phyloP scores from a whole-genome alignment of 257 asterid genomes.

The Solanum sejunctum region DNA sequence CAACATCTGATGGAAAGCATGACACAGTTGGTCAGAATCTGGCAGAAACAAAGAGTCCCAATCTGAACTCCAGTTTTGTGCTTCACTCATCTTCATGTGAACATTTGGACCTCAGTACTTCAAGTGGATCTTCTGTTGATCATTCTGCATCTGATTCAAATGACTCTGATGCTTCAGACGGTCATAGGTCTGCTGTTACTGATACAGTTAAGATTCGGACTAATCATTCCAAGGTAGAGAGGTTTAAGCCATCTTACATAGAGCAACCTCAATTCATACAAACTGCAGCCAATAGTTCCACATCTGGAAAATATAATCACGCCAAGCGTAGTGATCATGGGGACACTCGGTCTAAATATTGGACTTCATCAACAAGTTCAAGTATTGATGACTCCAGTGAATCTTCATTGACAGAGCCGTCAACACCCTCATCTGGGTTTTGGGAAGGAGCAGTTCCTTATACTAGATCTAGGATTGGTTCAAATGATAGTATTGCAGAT shows the following conservation, averaged over 20 bases:
- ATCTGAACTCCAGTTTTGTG: slow-evolving; percentile 1
- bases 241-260: slow-evolving; percentile 10
- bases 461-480: slow-evolving; percentile 24
- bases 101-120: slow-evolving; percentile 10
- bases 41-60: not conserved
- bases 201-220: not conserved
- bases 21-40: slow-evolving; percentile 6
- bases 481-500: slow-evolving; percentile 8
- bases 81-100: slow-evolving; percentile 14
- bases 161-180: slow-evolving; percentile 9
- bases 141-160: slow-evolving; percentile 15
- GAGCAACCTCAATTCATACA: slow-evolving; percentile 13
- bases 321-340: slow-evolving; percentile 5
- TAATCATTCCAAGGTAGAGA: slow-evolving; percentile 2
- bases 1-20: slow-evolving; percentile 4
- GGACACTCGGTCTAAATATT: slow-evolving; percentile 13
- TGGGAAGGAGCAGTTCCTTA: slow-evolving; percentile 48
- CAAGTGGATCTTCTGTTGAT: slow-evolving; percentile 12
- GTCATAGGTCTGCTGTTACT: not conserved
- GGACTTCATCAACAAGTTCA: slow-evolving; percentile 25
- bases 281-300: slow-evolving; percentile 2
- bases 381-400: slow-evolving; percentile 23
- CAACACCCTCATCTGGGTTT: slow-evolving; percentile 51
- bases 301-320: slow-evolving; percentile 1
- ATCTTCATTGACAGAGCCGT: slow-evolving; percentile 33